phyloP scores from a whole-genome alignment of 305 asterid species.

The Fraxinus latifolia region DNA sequence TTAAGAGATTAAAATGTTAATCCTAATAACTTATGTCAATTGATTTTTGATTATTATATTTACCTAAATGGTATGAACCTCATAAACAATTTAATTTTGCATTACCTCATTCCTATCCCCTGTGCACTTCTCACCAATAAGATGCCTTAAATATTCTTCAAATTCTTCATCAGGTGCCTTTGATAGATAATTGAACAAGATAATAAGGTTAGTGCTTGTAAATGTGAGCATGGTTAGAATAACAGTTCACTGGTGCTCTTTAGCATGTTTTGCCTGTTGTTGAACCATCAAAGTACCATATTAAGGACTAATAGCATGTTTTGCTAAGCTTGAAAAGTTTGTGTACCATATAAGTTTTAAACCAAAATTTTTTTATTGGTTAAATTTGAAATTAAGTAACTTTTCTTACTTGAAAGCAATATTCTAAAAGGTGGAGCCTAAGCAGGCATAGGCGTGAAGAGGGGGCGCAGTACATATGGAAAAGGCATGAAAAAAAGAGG shows the following conservation, averaged over 20 bases:
- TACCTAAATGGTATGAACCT: not conserved
- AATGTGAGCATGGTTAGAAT: not conserved
- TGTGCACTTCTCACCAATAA: slow-evolving; percentile 70
- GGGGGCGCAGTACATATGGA: not conserved
- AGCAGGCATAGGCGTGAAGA: not conserved
- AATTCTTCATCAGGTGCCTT: slow-evolving; percentile 97
- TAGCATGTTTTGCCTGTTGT: not conserved
- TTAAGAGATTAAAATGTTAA: not conserved
- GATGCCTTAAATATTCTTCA: slow-evolving; percentile 79
- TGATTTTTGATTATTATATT: not conserved
- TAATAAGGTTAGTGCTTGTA: not conserved
- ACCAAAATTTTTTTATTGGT: not conserved
- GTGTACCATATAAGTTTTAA: not conserved
- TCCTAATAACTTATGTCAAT: not conserved
- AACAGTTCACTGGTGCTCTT: not conserved
- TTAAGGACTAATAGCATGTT: not conserved
- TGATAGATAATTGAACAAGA: not conserved
- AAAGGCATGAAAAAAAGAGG: not conserved
- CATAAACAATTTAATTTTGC: slow-evolving; percentile 6
- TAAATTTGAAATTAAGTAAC: not conserved
- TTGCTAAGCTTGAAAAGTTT: not conserved
- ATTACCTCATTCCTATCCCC: slow-evolving; percentile 84
- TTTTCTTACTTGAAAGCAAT: not conserved
- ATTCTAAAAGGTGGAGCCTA: not conserved
- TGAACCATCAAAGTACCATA: not conserved